A percentile compares a stretch with the other conserved stretches of the same genome.
Conservation (phyloP, 352 stramenopile species). For the Phytophthora tubulina region DNA sequence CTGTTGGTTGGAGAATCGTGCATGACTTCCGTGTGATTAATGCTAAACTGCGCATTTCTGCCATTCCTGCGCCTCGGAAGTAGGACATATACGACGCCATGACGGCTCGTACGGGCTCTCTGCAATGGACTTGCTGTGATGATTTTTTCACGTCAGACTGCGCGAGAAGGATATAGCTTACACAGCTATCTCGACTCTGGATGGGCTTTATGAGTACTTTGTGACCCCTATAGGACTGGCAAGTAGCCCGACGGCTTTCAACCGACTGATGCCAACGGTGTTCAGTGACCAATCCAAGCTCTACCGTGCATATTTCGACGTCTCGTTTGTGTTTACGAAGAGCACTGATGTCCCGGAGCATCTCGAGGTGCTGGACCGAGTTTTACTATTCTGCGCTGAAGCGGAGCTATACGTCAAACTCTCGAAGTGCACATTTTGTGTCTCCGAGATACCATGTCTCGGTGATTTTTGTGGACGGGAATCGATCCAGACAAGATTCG, state of each 20-base stretch:
- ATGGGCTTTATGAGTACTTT: conserved; percentile 6
- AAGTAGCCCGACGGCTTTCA: not conserved
- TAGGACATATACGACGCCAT: conserved; percentile 11
- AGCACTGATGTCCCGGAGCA: not conserved
- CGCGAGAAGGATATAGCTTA: conserved; percentile 2
- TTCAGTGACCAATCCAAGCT: conserved; percentile 2
- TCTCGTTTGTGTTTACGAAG: conserved; percentile 3
- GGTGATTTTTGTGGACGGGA: not conserved
- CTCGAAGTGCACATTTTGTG: not conserved
- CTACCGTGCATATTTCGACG: conserved; percentile 4
- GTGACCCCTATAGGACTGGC: conserved; percentile 1
- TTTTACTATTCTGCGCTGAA: not conserved
- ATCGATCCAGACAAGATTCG: not conserved
- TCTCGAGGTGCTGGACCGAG: not conserved
- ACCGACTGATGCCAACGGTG: not conserved
- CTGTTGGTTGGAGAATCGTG: not conserved
- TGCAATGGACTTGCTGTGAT: not conserved
- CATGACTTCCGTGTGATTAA: not conserved
- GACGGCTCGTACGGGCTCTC: not conserved
- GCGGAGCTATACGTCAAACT: not conserved
- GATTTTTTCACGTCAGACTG: not conserved
- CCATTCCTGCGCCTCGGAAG: not conserved
- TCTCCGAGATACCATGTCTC: not conserved
- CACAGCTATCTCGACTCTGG: not conserved
- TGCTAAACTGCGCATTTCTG: not conserved